Base-by-base conservation (phyloP, 2,329 filamentous ascomycete genomes). In the Magnaporthiopsis incrustans region DNA sequence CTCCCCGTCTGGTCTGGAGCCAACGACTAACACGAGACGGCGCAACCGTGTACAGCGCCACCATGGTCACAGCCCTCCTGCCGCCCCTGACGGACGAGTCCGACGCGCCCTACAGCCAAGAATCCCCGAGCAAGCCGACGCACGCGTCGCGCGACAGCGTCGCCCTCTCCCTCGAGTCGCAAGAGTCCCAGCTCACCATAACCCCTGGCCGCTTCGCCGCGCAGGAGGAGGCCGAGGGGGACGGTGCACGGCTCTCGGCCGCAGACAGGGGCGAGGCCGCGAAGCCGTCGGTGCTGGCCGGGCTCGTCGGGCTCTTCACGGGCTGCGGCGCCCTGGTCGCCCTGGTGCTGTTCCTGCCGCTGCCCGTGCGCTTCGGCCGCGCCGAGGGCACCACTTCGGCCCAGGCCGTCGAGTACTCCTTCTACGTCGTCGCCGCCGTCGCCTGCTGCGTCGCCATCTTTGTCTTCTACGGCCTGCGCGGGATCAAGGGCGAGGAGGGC, bases 41-140 rank as follows among this genome's bases (percentile, higher is more conserved):
- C 50, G 30, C 25, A 27, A 63, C 32, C 14, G 26, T 12, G 4
- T 66, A 14, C 64, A 86, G 84, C 6, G 84, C 92, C 18, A 98
- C 95, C 1, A 99, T 99, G 95, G 95, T 99, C 26, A 98, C 95
- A 11, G 95, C 95, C 4, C 92, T 96, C 59, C 81, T 99, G 30
- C 95, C 95, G 1, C 88, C 84, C 14, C 76, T 89, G 68, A 87
- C 85, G 6, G 82, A 83, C 67, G 83, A 85, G 38, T 77, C 72
- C 56, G 67, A 63, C 66, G 71, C 60, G n/a, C 12, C 62, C 15
- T 18, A 35, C 35, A 32, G 44, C 65, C 66, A 72, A 69, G 32
- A 25, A 11, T 67, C 65, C 3, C 66, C 68, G 25, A 69, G 69
- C 50, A 79, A 79, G 69, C 72, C 74, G 15, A 67, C 73, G 8